Evolutionary conservation across 2,329 filamentous ascomycete genomes (phyloP).

Genomic region (Pezicula rhizophila): DNA sequence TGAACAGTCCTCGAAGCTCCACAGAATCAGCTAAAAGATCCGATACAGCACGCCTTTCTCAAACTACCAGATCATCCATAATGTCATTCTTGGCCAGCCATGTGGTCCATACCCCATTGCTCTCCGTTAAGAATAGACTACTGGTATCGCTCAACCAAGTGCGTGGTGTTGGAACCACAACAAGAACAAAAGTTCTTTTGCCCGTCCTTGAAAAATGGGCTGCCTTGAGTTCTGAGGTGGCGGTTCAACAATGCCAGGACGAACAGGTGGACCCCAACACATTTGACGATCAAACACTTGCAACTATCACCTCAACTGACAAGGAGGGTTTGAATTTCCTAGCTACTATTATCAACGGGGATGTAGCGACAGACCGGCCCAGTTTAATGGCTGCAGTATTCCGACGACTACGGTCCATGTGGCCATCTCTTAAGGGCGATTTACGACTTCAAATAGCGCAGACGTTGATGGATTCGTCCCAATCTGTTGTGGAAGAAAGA

Average conservation of each 20-base stretch:
- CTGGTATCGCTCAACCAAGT: constrained; percentile 67
- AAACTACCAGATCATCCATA: constrained; percentile 58
- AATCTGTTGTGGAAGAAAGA: constrained; percentile 31
- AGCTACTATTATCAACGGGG: constrained; percentile 41
- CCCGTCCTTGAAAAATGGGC: constrained; percentile 69
- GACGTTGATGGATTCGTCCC: constrained; percentile 56
- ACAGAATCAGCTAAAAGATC: constrained; percentile 37
- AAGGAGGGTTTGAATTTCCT: constrained; percentile 50
- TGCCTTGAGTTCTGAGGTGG: constrained; percentile 44
- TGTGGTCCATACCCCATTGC: constrained; percentile 59
- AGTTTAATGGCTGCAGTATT: constrained; percentile 61
- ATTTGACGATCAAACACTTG: constrained; percentile 46
- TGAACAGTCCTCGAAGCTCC: constrained; percentile 47
- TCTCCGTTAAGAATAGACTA: constrained; percentile 63
- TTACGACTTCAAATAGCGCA: constrained; percentile 53
- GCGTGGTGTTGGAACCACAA: constrained; percentile 62
- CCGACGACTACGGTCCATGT: constrained; percentile 62
- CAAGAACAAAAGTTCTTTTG: constrained; percentile 70
- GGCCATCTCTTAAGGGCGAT: constrained; percentile 64
- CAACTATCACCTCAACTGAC: constrained; percentile 48
- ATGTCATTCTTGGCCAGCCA: constrained; percentile 71
- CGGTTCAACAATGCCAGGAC: constrained; percentile 39
- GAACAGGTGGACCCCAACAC: constrained; percentile 41
- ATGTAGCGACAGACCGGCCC: constrained; percentile 37
- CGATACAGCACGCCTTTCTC: constrained; percentile 39